Percentiles rank a stretch among this genome's conserved stretches.
phyloP scores from a whole-genome alignment of 148 eudicot genomes.

The Cornus controversa region DNA sequence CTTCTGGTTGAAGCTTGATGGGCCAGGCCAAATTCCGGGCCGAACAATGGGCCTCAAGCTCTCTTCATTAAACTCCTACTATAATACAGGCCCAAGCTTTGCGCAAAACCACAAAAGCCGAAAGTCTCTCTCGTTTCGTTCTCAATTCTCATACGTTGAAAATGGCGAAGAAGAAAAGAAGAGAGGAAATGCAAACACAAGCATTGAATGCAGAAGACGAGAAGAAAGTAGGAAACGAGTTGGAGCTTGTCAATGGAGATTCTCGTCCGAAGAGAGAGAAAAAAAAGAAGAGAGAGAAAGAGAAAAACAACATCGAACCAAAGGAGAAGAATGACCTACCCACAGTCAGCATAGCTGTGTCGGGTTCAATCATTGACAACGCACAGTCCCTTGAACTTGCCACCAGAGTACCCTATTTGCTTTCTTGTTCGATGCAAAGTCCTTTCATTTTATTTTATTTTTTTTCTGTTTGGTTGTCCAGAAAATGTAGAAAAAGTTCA shows the following conservation, averaged over 20 bases:
- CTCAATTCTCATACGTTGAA: not conserved
- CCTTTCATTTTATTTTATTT: not conserved
- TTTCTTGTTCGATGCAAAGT: not conserved
- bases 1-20: too few species aligned
- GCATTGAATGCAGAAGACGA: not conserved
- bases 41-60: too few species aligned
- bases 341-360: conserved; percentile 68
- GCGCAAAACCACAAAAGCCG: too few species aligned
- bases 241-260: conserved; percentile 31
- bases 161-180: conserved; percentile 16
- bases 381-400: conserved; percentile 95
- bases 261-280: conserved; percentile 18
- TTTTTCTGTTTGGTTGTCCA: not conserved
- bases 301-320: conserved; percentile 1
- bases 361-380: conserved; percentile 82
- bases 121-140: too few species aligned
- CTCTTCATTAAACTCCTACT: too few species aligned
- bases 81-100: too few species aligned
- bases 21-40: too few species aligned
- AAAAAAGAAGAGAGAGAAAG: conserved; percentile 23
- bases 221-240: not conserved
- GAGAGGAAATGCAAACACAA: conserved; percentile 23
- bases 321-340: conserved; percentile 28
- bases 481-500: not conserved
- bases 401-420: conserved; percentile 82